Evolutionary conservation across 176 grass and related monocot species (phyloP).

Genomic region (Carex cristatella): DNA sequence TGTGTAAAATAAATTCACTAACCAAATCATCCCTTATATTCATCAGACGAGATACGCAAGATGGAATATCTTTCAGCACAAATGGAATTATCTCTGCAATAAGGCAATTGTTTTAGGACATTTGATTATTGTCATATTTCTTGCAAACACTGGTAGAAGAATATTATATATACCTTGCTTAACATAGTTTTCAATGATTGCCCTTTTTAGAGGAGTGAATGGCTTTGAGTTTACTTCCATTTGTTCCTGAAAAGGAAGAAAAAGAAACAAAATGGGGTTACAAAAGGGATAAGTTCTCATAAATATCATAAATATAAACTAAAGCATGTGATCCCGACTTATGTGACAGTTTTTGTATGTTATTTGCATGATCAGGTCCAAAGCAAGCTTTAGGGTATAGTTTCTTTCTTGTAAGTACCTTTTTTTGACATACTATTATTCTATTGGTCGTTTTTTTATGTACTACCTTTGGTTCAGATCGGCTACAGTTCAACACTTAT

Average conservation of each 20-base stretch:
- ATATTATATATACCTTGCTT: neutral
- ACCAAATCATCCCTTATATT: slow-evolving; percentile 6
- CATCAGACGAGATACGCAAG: neutral
- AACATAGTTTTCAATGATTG: neutral
- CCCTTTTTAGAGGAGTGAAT: neutral
- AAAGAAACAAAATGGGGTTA: neutral
- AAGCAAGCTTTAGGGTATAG: neutral
- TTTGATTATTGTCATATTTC: neutral
- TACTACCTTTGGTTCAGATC: neutral
- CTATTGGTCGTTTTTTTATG: neutral
- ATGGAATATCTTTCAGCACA: neutral
- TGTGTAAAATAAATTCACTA: neutral
- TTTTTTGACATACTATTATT: neutral
- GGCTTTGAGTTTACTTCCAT: neutral
- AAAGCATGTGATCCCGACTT: neutral
- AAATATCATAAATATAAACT: neutral
- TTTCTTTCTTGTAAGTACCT: neutral
- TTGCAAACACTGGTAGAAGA: neutral
- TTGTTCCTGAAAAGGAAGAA: neutral
- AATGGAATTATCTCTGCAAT: slow-evolving; percentile 3
- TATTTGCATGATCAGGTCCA: neutral
- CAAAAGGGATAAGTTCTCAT: neutral
- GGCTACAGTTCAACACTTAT: neutral
- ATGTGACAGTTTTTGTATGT: neutral
- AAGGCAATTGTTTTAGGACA: neutral